Conservation (phyloP, 768 basidiomycete genomes). For the Amanita rimosa region DNA sequence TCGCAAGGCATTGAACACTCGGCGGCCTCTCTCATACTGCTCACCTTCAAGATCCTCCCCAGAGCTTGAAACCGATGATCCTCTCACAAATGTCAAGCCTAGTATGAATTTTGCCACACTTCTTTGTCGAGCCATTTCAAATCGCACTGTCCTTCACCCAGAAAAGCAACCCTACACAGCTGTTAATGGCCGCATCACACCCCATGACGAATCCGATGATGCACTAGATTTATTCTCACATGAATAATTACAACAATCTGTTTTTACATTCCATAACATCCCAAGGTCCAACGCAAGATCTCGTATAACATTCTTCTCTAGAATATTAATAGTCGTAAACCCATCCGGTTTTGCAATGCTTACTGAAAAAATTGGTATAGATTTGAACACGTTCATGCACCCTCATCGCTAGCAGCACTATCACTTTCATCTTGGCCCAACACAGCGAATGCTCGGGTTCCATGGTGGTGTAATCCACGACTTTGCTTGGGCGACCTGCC, state of each 20-base stretch:
- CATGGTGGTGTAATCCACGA: constrained; percentile 23
- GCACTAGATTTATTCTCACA: neutral
- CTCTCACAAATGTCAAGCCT: neutral
- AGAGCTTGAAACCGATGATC: neutral
- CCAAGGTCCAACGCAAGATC: neutral
- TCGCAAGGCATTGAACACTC: no score
- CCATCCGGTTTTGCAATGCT: neutral
- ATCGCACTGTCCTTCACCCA: constrained; percentile 2
- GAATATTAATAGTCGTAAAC: neutral
- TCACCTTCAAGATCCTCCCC: neutral
- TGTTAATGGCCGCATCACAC: neutral
- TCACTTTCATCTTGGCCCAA: constrained; percentile 88
- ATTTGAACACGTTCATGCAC: neutral
- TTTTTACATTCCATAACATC: neutral
- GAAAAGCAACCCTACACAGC: neutral
- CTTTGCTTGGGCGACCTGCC: constrained; percentile 20
- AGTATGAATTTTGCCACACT: constrained; percentile 1
- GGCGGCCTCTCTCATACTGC: neutral
- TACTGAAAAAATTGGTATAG: neutral
- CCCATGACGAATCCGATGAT: constrained; percentile 1
- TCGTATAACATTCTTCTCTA: neutral
- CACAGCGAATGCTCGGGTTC: constrained; percentile 63
- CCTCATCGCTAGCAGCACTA: constrained; percentile 48
- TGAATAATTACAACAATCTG: neutral
- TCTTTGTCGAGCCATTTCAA: constrained; percentile 1